Evolutionary conservation across 805 yeast species (phyloP), one percentile per base, ranked within the genome.

Genomic region (Hanseniaspora hatyaiensis): DNA sequence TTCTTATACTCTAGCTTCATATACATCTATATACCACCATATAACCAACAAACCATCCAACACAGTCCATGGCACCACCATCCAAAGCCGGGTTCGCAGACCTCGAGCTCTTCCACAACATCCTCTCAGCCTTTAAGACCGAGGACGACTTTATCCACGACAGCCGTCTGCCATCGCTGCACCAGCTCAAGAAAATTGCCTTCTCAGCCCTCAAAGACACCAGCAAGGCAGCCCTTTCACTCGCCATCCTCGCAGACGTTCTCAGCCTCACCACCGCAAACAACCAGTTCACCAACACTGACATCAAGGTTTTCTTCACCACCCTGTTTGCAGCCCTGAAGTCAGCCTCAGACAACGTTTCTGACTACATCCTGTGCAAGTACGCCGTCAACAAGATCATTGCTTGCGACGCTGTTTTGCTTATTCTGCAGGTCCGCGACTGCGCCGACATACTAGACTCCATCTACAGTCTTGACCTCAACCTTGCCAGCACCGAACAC

Each of bases 321-420:
- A 29, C 28, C 2, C 23, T 45, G 4, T 31, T 45, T 13, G 29
- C 16, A 13, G 24, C 20, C 11, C 15, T 45, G n/a, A 30, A 24
- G 8, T 28, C 40, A 19, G 4, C n/a, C 8, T 18, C 24, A 15
- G 22, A 20, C 12, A 45, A 23, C 20, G 13, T 22, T 2, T 22
- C 48, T 15, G 38, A 28, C 16, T 30, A 44, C 30, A 19, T 15
- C 6, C 13, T 36, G 12, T 23, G 24, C 30, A 44, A 44, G 6
- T 31, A 37, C 13, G 23, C 42, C 11, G 23, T 45, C 9, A 26
- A 22, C 20, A 45, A 23, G 12, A 26, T 45, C 15, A 34, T 45
- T 16, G 49, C 26, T 3, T 45, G 49, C 24, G 49, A 45, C 37
- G 49, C 49, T 18, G 28, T 45, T 30, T 24, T 45, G 20, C 26